Percentiles rank a stretch among this genome's conserved stretches.
phyloP scores from a whole-genome alignment of 495 filamentous ascomycete species.

The Staphylotrichum longicolle region DNA sequence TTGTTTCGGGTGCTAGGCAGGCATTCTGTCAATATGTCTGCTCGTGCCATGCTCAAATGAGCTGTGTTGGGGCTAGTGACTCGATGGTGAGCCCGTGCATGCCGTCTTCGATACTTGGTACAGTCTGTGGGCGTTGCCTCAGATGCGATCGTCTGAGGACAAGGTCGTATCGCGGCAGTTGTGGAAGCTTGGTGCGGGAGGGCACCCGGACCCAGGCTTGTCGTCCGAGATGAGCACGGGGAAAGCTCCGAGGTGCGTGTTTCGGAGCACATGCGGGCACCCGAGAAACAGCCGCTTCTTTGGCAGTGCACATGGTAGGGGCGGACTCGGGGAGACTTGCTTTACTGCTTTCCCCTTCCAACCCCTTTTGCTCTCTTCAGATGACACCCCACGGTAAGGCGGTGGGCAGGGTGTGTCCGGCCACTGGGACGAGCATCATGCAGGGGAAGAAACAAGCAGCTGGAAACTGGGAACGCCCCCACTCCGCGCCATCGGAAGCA shows the following conservation, averaged over 20 bases:
- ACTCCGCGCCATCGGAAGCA: slow-evolving; percentile 14
- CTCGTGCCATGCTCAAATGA: too few relatives aligned
- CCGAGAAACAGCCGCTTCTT: not conserved
- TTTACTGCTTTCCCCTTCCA: too few relatives aligned
- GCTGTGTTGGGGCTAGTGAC: not conserved
- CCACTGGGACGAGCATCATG: slow-evolving; percentile 20
- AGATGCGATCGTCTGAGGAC: not conserved
- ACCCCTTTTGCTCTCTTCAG: too few relatives aligned
- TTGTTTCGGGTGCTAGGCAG: not conserved
- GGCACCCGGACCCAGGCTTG: not conserved
- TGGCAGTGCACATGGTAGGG: not conserved
- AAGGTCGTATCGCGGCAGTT: slow-evolving; percentile 1
- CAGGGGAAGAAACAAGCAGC: slow-evolving; percentile 24
- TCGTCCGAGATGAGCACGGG: not conserved
- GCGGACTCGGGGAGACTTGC: not conserved
- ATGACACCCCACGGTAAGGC: not conserved
- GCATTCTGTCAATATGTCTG: too few relatives aligned
- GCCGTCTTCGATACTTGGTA: not conserved
- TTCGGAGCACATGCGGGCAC: slow-evolving; percentile 2
- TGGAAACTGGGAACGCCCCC: slow-evolving; percentile 1
- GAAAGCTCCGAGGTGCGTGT: not conserved
- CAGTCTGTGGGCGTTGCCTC: not conserved
- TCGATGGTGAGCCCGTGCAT: not conserved
- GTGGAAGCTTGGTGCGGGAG: not conserved
- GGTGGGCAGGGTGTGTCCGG: not conserved